These are phyloP conservation scores for Leptosphaerulina australis DNA, from an alignment of 2,329 filamentous ascomycete species.

Conservation along the genomic window DNA sequence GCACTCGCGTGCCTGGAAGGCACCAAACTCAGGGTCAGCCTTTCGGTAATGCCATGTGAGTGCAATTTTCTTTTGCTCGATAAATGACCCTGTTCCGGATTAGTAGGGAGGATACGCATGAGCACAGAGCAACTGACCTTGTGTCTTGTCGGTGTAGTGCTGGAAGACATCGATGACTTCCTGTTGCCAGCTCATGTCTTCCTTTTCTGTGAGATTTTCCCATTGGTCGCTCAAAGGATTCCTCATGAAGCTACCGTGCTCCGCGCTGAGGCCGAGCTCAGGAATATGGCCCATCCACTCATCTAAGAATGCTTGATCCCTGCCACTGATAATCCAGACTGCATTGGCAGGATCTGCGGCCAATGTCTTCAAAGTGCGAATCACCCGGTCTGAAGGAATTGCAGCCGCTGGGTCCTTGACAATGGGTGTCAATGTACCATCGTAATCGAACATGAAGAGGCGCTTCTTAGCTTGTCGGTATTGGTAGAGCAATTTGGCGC, in stretches of 20 bases:
- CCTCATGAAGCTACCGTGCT: constrained; percentile 95
- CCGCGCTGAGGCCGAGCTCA: constrained; percentile 89
- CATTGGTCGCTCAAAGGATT: constrained; percentile 77
- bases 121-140: constrained; percentile 61
- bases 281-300: constrained; percentile 92
- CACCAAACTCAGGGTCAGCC: constrained; percentile 83
- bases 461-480: constrained; percentile 79
- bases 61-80: constrained; percentile 92
- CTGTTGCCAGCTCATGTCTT: constrained; percentile 90
- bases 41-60: constrained; percentile 97
- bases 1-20: constrained; percentile 79
- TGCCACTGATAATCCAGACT: constrained; percentile 98
- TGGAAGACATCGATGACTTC: constrained; percentile 86
- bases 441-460: constrained; percentile 98
- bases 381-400: constrained; percentile 82
- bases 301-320: constrained; percentile 88
- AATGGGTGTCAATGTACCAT: constrained; percentile 92
- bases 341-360: constrained; percentile 80
- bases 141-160: constrained; percentile 83
- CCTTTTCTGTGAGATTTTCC: constrained; percentile 85
- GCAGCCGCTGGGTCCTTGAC: constrained; percentile 89
- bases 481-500: constrained; percentile 70
- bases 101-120: constrained; percentile 19
- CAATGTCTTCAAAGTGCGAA: constrained; percentile 78
- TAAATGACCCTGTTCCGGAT: constrained; percentile 72